Evolutionary conservation across 768 basidiomycete species (phyloP).

Genomic region (Russula vinacea): DNA sequence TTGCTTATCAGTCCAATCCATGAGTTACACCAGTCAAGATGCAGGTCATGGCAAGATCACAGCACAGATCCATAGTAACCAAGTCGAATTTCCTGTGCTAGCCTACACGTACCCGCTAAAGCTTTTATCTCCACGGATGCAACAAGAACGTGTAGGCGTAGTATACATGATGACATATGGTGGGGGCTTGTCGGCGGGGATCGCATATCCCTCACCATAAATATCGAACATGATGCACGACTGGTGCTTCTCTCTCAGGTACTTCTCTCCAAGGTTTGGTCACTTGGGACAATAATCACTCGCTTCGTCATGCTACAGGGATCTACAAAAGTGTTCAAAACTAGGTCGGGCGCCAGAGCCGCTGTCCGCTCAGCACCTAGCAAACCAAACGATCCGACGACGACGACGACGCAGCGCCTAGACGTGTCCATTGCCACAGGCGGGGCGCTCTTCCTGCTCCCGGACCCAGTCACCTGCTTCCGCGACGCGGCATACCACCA

Average conservation of each 20-base stretch:
- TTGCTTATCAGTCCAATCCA: constrained; percentile 6
- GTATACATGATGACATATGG: constrained; percentile 86
- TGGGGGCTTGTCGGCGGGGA: constrained; percentile 92
- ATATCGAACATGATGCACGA: constrained; percentile 52
- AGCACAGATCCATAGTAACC: constrained; percentile 51
- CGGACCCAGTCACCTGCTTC: constrained; percentile 94
- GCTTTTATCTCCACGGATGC: constrained; percentile 68
- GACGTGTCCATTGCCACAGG: constrained; percentile 51
- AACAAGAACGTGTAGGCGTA: constrained; percentile 52
- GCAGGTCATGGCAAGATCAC: constrained; percentile 57
- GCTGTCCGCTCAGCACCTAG: constrained; percentile 36
- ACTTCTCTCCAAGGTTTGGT: constrained; percentile 10
- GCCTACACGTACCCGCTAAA: constrained; percentile 86
- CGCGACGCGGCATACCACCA: constrained; percentile 79
- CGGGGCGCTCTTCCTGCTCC: constrained; percentile 73
- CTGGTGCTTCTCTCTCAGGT: constrained; percentile 87
- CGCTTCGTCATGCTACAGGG: constrained; percentile 50
- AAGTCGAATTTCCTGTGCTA: constrained; percentile 66
- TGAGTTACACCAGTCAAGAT: constrained; percentile 13
- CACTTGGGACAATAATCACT: neutral
- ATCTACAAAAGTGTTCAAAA: constrained; percentile 93
- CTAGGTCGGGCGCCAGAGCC: constrained; percentile 56
- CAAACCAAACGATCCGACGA: constrained; percentile 35
- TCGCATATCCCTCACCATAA: constrained; percentile 56
- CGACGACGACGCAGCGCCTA: constrained; percentile 59